phyloP scores from a whole-genome alignment of 2,329 filamentous ascomycete species.

The Hypoxylon sp. region DNA sequence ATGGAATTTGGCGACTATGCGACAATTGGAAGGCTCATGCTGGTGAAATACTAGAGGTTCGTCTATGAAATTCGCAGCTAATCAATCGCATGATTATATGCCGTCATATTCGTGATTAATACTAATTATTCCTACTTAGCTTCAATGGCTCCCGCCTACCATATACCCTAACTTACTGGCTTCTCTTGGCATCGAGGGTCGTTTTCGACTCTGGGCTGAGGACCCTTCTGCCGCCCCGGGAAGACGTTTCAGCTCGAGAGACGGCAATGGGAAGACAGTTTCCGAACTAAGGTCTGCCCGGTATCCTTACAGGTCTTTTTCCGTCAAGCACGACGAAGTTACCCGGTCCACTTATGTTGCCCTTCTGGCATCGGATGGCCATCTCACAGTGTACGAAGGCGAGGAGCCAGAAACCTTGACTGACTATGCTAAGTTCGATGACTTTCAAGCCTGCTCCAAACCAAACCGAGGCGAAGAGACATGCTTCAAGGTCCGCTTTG shows the following conservation, averaged over 20 bases:
- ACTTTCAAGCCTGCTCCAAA: constrained; percentile 75
- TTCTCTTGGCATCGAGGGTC: constrained; percentile 88
- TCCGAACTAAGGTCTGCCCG: constrained; percentile 66
- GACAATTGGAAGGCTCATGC: constrained; percentile 93
- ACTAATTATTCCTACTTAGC: constrained; percentile 57
- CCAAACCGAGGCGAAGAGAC: constrained; percentile 85
- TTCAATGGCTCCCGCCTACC: constrained; percentile 92
- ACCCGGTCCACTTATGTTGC: constrained; percentile 84
- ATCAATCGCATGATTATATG: no score
- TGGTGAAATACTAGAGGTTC: constrained; percentile 87
- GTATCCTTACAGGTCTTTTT: constrained; percentile 80
- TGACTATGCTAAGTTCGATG: constrained; percentile 78
- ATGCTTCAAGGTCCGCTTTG: constrained; percentile 85
- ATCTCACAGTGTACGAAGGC: constrained; percentile 83
- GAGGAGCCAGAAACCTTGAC: constrained; percentile 82
- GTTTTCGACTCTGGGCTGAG: constrained; percentile 92
- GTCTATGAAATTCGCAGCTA: no score
- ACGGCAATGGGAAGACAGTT: constrained; percentile 55
- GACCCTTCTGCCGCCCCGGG: constrained; percentile 83
- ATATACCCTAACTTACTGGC: constrained; percentile 86
- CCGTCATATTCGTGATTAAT: no score
- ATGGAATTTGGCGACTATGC: constrained; percentile 78
- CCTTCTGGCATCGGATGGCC: constrained; percentile 82
- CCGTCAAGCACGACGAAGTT: constrained; percentile 83
- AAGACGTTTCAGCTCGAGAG: constrained; percentile 78